Conservation (phyloP, 768 basidiomycete species). For the Lactifluus volemus region DNA sequence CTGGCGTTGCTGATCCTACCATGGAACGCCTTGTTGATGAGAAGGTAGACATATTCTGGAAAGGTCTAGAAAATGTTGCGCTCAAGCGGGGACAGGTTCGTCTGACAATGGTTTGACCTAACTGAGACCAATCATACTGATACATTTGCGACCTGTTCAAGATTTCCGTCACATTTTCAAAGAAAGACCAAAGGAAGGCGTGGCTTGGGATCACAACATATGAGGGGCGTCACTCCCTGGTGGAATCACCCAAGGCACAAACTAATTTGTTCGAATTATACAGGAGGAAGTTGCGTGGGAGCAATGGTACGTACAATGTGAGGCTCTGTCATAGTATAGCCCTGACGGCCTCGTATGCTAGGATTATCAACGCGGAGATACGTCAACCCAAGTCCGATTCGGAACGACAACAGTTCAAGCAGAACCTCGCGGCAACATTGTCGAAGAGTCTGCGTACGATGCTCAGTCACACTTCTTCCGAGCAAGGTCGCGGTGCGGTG, state of each 20-base stretch:
- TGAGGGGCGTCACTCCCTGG: conserved; percentile 22
- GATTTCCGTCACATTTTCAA: conserved; percentile 71
- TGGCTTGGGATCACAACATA: conserved; percentile 61
- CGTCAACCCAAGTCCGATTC: conserved; percentile 48
- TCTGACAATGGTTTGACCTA: neutral
- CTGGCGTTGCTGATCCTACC: conserved; percentile 65
- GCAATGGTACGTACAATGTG: conserved; percentile 51
- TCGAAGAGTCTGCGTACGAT: conserved; percentile 62
- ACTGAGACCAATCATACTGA: neutral
- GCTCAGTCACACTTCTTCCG: conserved; percentile 71
- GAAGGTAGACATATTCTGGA: conserved; percentile 75
- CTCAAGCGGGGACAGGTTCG: conserved; percentile 63
- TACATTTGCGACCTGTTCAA: conserved; percentile 21
- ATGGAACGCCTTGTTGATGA: conserved; percentile 66
- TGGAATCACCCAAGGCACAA: neutral
- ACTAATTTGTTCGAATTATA: neutral
- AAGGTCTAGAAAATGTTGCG: conserved; percentile 52
- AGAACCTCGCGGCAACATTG: conserved; percentile 50
- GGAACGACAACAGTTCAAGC: conserved; percentile 46
- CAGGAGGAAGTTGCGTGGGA: conserved; percentile 85
- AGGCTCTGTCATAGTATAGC: neutral
- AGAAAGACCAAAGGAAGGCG: conserved; percentile 66
- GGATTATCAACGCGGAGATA: conserved; percentile 75
- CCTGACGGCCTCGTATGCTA: conserved; percentile 23
- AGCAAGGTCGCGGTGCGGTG: conserved; percentile 62